Percentiles rank a stretch among this genome's conserved stretches.
Conservation (phyloP, 2,329 filamentous ascomycete genomes). For the Penicillium crustosum region DNA sequence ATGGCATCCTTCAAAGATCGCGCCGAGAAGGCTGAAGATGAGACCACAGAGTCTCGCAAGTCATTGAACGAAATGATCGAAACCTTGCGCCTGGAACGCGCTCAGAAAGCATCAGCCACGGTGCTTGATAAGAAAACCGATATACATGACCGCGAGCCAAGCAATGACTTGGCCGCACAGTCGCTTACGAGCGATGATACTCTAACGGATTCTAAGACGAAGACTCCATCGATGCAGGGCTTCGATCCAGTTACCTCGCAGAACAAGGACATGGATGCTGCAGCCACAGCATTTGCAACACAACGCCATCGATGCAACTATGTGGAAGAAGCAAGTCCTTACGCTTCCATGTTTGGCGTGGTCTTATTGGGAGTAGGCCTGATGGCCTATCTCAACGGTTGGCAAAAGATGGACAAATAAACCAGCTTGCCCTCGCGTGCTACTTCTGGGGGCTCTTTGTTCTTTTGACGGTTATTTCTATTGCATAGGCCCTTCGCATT, state of each 20-base stretch:
- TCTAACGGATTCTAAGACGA: constrained; percentile 10
- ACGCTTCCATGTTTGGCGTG: constrained; percentile 78
- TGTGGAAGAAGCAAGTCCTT: constrained; percentile 63
- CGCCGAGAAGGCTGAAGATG: constrained; percentile 77
- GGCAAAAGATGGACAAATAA: constrained; percentile 61
- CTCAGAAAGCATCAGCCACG: constrained; percentile 55
- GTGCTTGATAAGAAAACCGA: constrained; percentile 27
- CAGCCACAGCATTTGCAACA: constrained; percentile 45
- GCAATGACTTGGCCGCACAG: constrained; percentile 9
- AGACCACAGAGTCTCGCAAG: constrained; percentile 69
- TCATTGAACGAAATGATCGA: constrained; percentile 85
- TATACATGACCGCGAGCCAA: constrained; percentile 4
- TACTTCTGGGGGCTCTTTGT: constrained; percentile 21
- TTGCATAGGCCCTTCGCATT: constrained; percentile 25
- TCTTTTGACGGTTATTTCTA: constrained; percentile 16
- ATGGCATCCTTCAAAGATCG: constrained; percentile 74
- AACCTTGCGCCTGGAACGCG: constrained; percentile 67
- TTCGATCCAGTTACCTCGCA: constrained; percentile 53
- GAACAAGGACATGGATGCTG: constrained; percentile 40
- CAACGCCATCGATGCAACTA: constrained; percentile 36
- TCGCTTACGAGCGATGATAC: constrained; percentile 3
- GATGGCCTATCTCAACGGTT: constrained; percentile 84
- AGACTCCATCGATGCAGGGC: constrained; percentile 29
- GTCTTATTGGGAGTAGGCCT: constrained; percentile 77
- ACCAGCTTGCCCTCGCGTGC: constrained; percentile 10